phyloP scores from a whole-genome alignment of 306 rosid genomes.

The Heteromeles arbutifolia region DNA sequence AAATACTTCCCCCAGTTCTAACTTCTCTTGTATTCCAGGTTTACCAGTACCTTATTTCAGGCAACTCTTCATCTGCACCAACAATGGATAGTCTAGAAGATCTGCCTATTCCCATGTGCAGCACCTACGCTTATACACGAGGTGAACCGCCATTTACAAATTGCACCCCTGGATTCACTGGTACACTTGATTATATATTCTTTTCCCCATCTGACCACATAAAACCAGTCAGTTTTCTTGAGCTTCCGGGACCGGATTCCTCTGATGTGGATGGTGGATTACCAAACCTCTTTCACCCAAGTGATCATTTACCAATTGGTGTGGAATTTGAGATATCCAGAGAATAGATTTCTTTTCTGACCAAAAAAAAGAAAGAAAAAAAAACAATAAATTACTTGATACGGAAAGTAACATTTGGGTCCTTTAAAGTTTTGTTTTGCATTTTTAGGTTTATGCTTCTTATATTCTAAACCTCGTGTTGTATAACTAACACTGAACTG shows the following conservation, averaged over 20 bases:
- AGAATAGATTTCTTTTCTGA: neutral
- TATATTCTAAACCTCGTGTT: no score
- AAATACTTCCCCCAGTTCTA: conserved; percentile 4
- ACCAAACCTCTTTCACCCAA: conserved; percentile 69
- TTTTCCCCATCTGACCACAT: conserved; percentile 51
- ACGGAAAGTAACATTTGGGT: no score
- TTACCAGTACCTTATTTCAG: conserved; percentile 62
- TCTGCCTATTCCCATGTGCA: conserved; percentile 54
- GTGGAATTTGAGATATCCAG: conserved; percentile 59
- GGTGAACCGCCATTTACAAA: conserved; percentile 91
- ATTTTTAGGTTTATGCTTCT: no score
- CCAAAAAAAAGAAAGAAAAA: no score
- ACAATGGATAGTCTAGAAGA: conserved; percentile 38
- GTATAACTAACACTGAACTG: no score
- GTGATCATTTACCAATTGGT: conserved; percentile 92
- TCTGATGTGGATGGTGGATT: conserved; percentile 71
- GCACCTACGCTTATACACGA: conserved; percentile 53
- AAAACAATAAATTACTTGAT: no score
- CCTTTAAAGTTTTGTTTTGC: no score
- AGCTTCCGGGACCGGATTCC: conserved; percentile 59
- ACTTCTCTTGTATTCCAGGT: conserved; percentile 45
- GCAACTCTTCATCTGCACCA: conserved; percentile 35
- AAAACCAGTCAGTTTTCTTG: conserved; percentile 67
- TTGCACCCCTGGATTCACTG: conserved; percentile 88
- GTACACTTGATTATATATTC: conserved; percentile 73